These are phyloP conservation scores for Aurantiochytrium sp. DNA, from an alignment of 108 stramenopile genomes.

Conservation along the genomic window DNA sequence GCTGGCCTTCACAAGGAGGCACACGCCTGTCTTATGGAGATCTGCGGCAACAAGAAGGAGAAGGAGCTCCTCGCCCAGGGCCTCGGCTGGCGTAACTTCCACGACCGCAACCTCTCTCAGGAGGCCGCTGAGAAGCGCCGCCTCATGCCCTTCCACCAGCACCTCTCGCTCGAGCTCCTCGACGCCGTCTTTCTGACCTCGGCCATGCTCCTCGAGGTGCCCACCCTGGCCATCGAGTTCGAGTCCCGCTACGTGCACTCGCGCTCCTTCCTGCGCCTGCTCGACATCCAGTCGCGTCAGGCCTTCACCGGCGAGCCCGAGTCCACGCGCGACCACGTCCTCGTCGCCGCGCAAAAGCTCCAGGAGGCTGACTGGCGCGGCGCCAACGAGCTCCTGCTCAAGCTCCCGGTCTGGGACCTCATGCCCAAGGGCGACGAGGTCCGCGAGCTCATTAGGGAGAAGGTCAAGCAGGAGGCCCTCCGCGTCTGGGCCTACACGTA, in stretches of 20 bases:
- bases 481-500: conserved; percentile 87
- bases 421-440: conserved; percentile 78
- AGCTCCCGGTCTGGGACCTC: conserved; percentile 85
- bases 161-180: conserved; percentile 90
- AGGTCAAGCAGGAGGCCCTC: conserved; percentile 92
- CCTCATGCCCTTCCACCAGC: conserved; percentile 89
- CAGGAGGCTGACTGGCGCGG: conserved; percentile 88
- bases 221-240: conserved; percentile 77
- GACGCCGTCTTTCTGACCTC: conserved; percentile 90
- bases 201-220: conserved; percentile 97
- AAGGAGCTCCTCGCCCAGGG: conserved; percentile 96
- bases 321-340: conserved; percentile 90
- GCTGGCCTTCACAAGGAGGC: conserved; percentile 84
- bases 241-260: conserved; percentile 53
- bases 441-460: conserved; percentile 70
- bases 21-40: conserved; percentile 85
- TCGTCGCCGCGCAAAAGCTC: conserved; percentile 80
- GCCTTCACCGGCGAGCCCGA: conserved; percentile 97
- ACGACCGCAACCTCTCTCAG: conserved; percentile 84
- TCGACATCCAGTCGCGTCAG: conserved; percentile 85
- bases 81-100: conserved; percentile 65
- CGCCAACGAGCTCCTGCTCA: conserved; percentile 69
- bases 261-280: conserved; percentile 83
- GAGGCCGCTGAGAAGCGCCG: conserved; percentile 81
- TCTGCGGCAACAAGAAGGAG: conserved; percentile 72